Base-by-base conservation (phyloP, 176 grass and related monocot species). In the Ananas comosus region DNA sequence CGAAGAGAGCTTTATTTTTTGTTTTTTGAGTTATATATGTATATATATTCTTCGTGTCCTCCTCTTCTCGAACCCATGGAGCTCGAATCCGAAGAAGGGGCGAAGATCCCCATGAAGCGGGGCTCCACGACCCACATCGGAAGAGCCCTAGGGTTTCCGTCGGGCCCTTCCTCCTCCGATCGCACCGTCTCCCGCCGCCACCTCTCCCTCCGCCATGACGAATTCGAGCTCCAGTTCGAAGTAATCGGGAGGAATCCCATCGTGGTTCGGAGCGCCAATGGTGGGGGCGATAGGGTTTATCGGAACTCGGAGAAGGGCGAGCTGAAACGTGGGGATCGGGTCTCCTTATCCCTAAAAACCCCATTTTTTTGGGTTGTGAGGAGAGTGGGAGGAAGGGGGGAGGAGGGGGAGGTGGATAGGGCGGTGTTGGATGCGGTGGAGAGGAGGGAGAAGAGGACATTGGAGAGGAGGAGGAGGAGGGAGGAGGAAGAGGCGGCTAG, bases 221-320 rank as follows among this genome's bases (percentile, higher is more conserved):
- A 76, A 50, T 53, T 70, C 57, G 70, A 29, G 42, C 22, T 87
- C 64, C 59, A 69, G 3, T 90, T 92, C 69, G 84, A 90, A 59
- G 81, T 97, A 5, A 74, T 92, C 0, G 93, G 86, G 5, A 87
- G 69, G 79, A 97, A 97, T 76, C 84, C 93, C 13, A 69, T 92
- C 58, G 72, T 85, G n/a, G 33, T 92, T n/a, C 75, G 67, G 3
- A 13, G 71, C 70, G 10, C 53, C 0, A 14, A 18, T 10, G 33
- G 12, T 12, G 72, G 70, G 2, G 48, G 56, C 1, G 21, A 24
- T 14, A 72, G 28, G 68, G 21, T 85, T 70, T 92, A 63, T 72
- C 75, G 82, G 21, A 52, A 52, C 50, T 76, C 73, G 1, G 86
- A 97, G 79, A 66, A 67, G 74, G 84, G 93, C 33, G 81, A 92